Conservation (phyloP, 345 rosid genomes). For the Passiflora organensis region DNA sequence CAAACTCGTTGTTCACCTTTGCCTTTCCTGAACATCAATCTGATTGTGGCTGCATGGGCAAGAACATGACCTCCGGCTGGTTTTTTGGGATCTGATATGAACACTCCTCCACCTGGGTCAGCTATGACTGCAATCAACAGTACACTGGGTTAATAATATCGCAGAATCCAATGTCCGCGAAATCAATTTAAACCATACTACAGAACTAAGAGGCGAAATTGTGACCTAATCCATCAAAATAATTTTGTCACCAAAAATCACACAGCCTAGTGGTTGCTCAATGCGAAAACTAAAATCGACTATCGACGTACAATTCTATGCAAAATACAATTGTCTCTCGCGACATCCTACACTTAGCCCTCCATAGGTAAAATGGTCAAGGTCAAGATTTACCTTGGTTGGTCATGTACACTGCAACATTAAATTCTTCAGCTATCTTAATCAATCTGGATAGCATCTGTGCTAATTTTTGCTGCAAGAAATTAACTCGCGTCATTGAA, state of each 20-base stretch:
- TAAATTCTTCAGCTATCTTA: constrained; percentile 92
- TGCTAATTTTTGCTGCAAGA: constrained; percentile 84
- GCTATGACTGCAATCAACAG: constrained; percentile 57
- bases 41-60: constrained; percentile 77
- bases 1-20: constrained; percentile 85
- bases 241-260: not conserved
- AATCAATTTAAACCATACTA: not conserved
- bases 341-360: not conserved
- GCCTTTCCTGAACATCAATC: constrained; percentile 90
- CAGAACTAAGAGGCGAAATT: not conserved
- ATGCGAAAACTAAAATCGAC: not conserved
- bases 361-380: not conserved
- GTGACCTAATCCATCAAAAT: not conserved
- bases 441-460: constrained; percentile 80
- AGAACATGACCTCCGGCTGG: constrained; percentile 93
- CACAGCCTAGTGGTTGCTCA: not conserved
- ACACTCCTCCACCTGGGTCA: constrained; percentile 84
- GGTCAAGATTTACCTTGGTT: constrained; percentile 56
- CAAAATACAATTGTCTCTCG: not conserved
- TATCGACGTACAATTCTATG: not conserved
- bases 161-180: no score
- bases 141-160: not conserved
- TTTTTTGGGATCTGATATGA: constrained; percentile 85
- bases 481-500: constrained; percentile 10
- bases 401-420: constrained; percentile 87